phyloP scores from a whole-genome alignment of 345 rosid species.

The Eucalyptus regnans region DNA sequence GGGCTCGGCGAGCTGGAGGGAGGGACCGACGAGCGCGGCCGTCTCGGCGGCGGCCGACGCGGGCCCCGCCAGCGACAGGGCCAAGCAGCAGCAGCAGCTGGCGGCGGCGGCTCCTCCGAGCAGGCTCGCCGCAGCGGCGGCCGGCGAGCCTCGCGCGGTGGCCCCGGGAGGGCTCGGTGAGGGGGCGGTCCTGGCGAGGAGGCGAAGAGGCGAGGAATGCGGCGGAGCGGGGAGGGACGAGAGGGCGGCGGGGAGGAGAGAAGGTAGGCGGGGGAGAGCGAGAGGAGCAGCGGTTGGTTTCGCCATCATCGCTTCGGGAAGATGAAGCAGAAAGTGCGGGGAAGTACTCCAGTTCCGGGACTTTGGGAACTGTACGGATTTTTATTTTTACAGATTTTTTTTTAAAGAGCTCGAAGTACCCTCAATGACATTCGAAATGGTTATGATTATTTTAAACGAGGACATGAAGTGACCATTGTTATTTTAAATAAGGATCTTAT shows the following conservation, averaged over 20 bases:
- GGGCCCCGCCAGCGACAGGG: slow-evolving; percentile 23
- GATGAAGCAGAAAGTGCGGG: not conserved
- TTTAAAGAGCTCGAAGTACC: too few species aligned
- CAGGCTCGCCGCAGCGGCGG: slow-evolving; percentile 6
- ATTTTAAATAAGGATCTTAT: too few species aligned
- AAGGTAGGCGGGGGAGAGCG: not conserved
- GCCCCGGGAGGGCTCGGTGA: not conserved
- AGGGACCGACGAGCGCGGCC: slow-evolving; percentile 11
- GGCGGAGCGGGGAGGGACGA: not conserved
- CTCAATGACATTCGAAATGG: rapidly evolving
- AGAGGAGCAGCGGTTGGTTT: too few species aligned
- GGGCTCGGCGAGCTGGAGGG: slow-evolving; percentile 31
- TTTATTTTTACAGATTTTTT: too few species aligned
- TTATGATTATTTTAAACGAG: rapidly evolving
- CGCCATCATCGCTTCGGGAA: not conserved
- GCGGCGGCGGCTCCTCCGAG: slow-evolving; percentile 15
- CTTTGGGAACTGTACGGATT: not conserved
- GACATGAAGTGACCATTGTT: rapidly evolving
- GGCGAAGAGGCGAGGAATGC: not conserved
- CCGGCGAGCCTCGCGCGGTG: slow-evolving; percentile 25
- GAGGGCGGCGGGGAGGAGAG: not conserved
- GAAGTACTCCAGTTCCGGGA: not conserved
- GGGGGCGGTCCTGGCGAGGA: not conserved
- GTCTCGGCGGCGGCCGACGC: slow-evolving; percentile 28
- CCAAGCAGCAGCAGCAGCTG: slow-evolving; percentile 13